phyloP scores from a whole-genome alignment of 345 rosid species.

The Moricandia moricandioides region DNA sequence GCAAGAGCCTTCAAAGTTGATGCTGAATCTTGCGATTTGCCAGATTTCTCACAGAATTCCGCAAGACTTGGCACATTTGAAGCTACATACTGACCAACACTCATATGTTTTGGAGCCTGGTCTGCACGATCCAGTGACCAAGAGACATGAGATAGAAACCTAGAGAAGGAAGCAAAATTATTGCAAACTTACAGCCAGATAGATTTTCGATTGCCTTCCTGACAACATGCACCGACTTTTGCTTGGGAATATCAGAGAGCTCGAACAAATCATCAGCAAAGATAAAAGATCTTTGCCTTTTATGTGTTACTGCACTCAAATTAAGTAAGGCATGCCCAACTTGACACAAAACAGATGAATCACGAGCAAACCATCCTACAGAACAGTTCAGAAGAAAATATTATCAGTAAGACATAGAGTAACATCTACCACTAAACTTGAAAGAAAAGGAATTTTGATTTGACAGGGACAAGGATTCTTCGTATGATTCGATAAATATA shows the following conservation, averaged over 20 bases:
- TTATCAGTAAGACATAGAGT: conserved; percentile 10
- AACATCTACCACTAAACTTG: not conserved
- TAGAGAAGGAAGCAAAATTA: not conserved
- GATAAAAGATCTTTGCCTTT: conserved; percentile 54
- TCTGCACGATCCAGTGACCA: conserved; percentile 48
- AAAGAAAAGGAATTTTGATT: too few relatives aligned
- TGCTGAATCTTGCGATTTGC: conserved; percentile 50
- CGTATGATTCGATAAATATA: not conserved
- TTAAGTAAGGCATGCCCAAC: conserved; percentile 75
- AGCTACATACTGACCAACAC: conserved; percentile 56
- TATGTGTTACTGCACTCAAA: conserved; percentile 57
- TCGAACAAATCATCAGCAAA: conserved; percentile 90
- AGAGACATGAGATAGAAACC: conserved; percentile 17
- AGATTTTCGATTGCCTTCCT: conserved; percentile 70
- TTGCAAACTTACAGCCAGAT: conserved; percentile 76
- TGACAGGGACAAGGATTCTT: not conserved
- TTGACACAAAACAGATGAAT: conserved; percentile 62
- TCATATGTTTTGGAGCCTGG: conserved; percentile 64
- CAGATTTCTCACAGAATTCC: conserved; percentile 47
- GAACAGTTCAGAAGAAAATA: not conserved
- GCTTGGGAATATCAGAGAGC: conserved; percentile 76
- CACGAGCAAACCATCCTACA: conserved; percentile 86
- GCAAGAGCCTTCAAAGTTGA: conserved; percentile 66
- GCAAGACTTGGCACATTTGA: conserved; percentile 72
- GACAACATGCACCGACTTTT: conserved; percentile 59